Conservation (phyloP, 306 rosid species). For the Fagus crenata region DNA sequence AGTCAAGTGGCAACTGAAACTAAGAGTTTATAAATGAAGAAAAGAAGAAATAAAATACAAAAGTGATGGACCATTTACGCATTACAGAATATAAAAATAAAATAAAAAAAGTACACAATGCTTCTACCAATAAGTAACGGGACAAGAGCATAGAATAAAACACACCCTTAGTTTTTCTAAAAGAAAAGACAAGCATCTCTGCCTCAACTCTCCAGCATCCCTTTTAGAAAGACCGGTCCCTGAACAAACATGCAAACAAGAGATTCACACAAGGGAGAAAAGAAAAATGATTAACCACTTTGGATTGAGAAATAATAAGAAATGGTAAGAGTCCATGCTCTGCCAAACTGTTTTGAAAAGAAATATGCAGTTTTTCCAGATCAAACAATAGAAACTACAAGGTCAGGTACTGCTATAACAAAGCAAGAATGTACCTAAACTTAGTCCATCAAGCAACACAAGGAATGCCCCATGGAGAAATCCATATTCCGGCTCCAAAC, state of each 20-base stretch:
- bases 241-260: slow-evolving; percentile 31
- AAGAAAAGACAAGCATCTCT: slow-evolving; percentile 60
- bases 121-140: neutral
- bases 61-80: no score
- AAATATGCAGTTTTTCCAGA: neutral
- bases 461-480: slow-evolving; percentile 88
- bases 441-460: slow-evolving; percentile 89
- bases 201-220: slow-evolving; percentile 62
- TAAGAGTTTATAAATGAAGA: no score
- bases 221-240: slow-evolving; percentile 71
- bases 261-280: neutral
- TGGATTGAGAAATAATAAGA: neutral
- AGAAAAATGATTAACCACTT: neutral
- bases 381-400: slow-evolving; percentile 12
- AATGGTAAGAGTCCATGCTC: neutral
- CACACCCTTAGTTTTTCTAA: slow-evolving; percentile 58
- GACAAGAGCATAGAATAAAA: slow-evolving; percentile 5
- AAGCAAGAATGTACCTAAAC: slow-evolving; percentile 58
- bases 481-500: slow-evolving; percentile 67
- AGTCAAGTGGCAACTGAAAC: no score
- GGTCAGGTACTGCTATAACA: slow-evolving; percentile 15
- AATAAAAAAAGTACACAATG: neutral
- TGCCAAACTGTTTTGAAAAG: neutral
- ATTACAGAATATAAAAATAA: no score
- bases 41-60: no score